Conservation (phyloP, 1,139 yeast genomes). For the Scheffersomyces quercinus region DNA sequence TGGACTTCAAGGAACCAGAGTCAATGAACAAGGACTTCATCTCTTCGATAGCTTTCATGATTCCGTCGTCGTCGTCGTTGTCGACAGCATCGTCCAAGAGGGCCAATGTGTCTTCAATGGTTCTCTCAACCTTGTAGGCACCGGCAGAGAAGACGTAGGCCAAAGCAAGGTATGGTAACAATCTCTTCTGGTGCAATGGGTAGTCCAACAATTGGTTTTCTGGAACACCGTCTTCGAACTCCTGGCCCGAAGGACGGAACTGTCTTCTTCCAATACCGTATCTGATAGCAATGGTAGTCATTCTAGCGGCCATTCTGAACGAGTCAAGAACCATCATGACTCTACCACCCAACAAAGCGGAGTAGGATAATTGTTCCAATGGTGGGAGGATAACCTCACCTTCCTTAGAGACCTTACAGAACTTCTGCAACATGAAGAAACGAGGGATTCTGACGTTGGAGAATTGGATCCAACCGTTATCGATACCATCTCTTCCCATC, state of each 20-base stretch:
- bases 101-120: conserved; percentile 29
- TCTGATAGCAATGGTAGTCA: conserved; percentile 45
- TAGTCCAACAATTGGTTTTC: conserved; percentile 44
- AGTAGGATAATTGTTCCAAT: conserved; percentile 48
- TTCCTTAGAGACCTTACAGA: conserved; percentile 41
- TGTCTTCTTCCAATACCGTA: conserved; percentile 50
- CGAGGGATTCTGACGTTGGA: conserved; percentile 47
- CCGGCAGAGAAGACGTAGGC: conserved; percentile 45
- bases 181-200: conserved; percentile 49
- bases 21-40: conserved; percentile 49
- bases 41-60: conserved; percentile 38
- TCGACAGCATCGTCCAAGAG: conserved; percentile 39
- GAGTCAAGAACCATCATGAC: conserved; percentile 48
- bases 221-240: conserved; percentile 6
- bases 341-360: conserved; percentile 48
- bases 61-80: conserved; percentile 33
- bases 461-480: conserved; percentile 53
- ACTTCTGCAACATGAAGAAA: conserved; percentile 49
- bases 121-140: conserved; percentile 37
- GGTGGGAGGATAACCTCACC: conserved; percentile 48
- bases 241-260: conserved; percentile 33
- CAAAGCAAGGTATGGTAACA: conserved; percentile 46
- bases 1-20: conserved; percentile 50
- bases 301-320: conserved; percentile 42
- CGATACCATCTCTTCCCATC: conserved; percentile 53